These are phyloP conservation scores for Talaromyces islandicus DNA, from an alignment of 2,329 filamentous ascomycete species.

Conservation along the genomic window DNA sequence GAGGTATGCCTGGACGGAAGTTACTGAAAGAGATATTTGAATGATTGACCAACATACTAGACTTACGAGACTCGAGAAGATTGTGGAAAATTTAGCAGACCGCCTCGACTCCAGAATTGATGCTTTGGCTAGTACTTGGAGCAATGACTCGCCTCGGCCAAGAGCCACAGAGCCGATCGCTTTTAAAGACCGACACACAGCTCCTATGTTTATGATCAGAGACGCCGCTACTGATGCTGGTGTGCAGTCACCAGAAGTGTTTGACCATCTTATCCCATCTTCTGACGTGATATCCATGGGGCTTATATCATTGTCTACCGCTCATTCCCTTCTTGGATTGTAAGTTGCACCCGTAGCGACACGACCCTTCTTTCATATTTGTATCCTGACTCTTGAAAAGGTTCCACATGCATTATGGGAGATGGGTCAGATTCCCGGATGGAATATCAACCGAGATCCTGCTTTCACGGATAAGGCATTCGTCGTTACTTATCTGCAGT, in stretches of 20 bases:
- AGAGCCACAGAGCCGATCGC: not conserved
- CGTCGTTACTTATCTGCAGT: slow-evolving; percentile 34
- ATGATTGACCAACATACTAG: not conserved
- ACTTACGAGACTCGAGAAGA: slow-evolving; percentile 1
- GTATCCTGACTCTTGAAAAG: not conserved
- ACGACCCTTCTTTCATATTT: not conserved
- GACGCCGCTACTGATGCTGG: slow-evolving; percentile 24
- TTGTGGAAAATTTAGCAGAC: not conserved
- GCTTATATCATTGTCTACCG: slow-evolving; percentile 5
- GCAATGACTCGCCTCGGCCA: not conserved
- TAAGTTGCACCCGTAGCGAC: not conserved
- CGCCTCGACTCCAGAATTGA: slow-evolving; percentile 1
- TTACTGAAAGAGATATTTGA: not conserved
- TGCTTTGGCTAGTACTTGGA: not conserved
- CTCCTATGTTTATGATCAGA: slow-evolving; percentile 26
- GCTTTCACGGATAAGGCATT: slow-evolving; percentile 28
- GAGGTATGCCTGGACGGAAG: not conserved
- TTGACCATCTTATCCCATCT: slow-evolving; percentile 10
- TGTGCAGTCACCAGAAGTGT: slow-evolving; percentile 12
- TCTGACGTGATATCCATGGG: slow-evolving; percentile 5
- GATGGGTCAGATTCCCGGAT: slow-evolving; percentile 35
- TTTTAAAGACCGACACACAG: slow-evolving; percentile 11
- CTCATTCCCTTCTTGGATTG: slow-evolving; percentile 5
- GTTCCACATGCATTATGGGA: slow-evolving; percentile 38
- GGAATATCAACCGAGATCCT: slow-evolving; percentile 20